A percentile compares a stretch with the other conserved stretches of the same genome.
Evolutionary conservation across 78 protist genomes (phyloP).

Genomic region (Carpediemonas membranifera): DNA sequence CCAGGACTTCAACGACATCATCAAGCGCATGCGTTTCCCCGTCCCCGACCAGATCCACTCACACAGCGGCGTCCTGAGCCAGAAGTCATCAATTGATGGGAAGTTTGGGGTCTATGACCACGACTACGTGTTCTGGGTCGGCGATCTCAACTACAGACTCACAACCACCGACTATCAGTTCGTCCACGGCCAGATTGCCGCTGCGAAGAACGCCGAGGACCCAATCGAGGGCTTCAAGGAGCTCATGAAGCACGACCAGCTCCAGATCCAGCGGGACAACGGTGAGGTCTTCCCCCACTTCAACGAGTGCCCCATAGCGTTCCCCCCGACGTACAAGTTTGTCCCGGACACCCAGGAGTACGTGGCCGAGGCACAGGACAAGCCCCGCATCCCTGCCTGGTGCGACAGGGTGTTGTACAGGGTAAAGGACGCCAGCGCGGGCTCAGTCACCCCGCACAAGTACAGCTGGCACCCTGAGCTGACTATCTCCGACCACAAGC

Average conservation of each 20-base stretch:
- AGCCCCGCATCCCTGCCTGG: conserved; percentile 1
- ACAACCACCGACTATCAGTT: conserved; percentile 43
- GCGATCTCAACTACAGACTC: conserved; percentile 77
- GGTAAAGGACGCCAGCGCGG: not conserved
- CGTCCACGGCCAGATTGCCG: too few relatives aligned
- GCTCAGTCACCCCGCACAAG: not conserved
- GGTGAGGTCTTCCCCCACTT: conserved; percentile 55
- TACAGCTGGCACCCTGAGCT: conserved; percentile 26
- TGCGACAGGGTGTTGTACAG: not conserved
- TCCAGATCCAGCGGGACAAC: not conserved
- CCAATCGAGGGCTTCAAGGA: conserved; percentile 23
- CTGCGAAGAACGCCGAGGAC: conserved; percentile 16
- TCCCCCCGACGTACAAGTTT: conserved; percentile 80
- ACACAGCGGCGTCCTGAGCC: too few relatives aligned
- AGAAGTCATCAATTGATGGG: too few relatives aligned
- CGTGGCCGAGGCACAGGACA: too few relatives aligned
- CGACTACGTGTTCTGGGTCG: conserved; percentile 63
- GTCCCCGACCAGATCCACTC: not conserved
- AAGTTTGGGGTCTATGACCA: too few relatives aligned
- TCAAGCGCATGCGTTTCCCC: not conserved
- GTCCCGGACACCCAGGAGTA: conserved; percentile 51
- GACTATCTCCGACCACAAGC: conserved; percentile 62
- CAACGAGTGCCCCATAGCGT: conserved; percentile 57
- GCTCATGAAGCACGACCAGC: conserved; percentile 50
- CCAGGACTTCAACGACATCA: not conserved